Evolutionary conservation across 1,284 basidiomycete species (phyloP).

Genomic region (Marasmius sp.): DNA sequence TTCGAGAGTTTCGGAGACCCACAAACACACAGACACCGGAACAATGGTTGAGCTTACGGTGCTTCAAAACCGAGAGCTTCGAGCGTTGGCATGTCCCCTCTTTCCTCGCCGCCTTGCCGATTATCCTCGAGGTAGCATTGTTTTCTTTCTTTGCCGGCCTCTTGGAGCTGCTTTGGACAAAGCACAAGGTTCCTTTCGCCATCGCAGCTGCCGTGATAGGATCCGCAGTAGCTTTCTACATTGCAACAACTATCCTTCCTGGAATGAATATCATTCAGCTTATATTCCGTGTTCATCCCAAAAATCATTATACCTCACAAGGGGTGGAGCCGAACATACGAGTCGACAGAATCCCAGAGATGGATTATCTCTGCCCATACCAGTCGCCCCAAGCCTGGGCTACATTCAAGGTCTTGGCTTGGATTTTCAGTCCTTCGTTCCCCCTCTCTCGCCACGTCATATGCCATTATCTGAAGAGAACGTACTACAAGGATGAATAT

Average conservation of each 20-base stretch:
- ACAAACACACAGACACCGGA: not conserved
- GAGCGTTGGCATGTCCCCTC: not conserved
- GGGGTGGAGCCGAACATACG: too few relatives aligned
- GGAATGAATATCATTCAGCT: not conserved
- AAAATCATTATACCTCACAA: too few relatives aligned
- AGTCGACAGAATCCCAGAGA: not conserved
- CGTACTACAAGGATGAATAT: too few relatives aligned
- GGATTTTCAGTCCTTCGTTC: not conserved
- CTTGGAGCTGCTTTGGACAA: not conserved
- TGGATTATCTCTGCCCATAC: not conserved
- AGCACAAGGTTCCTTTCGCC: not conserved
- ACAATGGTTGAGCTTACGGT: conserved; percentile 1
- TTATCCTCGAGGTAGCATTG: conserved; percentile 6
- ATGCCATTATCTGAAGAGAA: too few relatives aligned
- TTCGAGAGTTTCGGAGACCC: conserved; percentile 5
- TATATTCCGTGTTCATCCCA: not conserved
- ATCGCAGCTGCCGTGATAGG: not conserved
- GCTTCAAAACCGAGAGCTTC: conserved; percentile 1
- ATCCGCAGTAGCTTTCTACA: not conserved
- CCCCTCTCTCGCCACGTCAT: not conserved
- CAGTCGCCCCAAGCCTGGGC: not conserved
- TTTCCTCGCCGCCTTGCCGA: not conserved
- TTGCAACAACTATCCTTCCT: not conserved
- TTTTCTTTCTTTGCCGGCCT: conserved; percentile 3
- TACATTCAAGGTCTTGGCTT: not conserved